Conservation (phyloP, 2,329 filamentous ascomycete species). For the Talaromyces amestolkiae region DNA sequence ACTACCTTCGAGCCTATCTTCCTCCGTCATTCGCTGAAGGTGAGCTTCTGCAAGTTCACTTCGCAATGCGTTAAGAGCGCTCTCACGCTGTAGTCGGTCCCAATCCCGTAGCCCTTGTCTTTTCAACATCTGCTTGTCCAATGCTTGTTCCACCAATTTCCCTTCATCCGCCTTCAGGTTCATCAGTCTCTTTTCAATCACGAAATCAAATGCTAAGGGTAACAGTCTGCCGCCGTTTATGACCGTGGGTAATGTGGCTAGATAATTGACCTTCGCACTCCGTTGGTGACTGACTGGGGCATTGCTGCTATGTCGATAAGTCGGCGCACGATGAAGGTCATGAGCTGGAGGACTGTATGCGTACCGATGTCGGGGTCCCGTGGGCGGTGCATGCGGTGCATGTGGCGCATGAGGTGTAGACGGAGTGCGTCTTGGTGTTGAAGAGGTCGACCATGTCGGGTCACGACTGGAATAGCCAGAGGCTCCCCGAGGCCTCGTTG, state of each 20-base stretch:
- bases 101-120: constrained; percentile 46
- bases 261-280: constrained; percentile 40
- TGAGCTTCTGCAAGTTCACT: constrained; percentile 50
- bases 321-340: constrained; percentile 34
- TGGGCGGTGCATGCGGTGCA: constrained; percentile 34
- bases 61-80: constrained; percentile 45
- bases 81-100: constrained; percentile 49
- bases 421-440: constrained; percentile 36
- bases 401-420: constrained; percentile 19
- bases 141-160: constrained; percentile 44
- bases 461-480: constrained; percentile 29
- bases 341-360: constrained; percentile 26
- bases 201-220: constrained; percentile 38
- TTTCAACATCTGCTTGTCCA: constrained; percentile 45
- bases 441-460: constrained; percentile 31
- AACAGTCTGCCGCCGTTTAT: constrained; percentile 44
- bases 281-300: constrained; percentile 22
- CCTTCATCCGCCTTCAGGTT: constrained; percentile 47
- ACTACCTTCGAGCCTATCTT: constrained; percentile 42
- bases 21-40: constrained; percentile 46
- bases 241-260: constrained; percentile 39
- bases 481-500: constrained; percentile 48
- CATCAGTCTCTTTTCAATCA: constrained; percentile 44
- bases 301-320: constrained; percentile 34
- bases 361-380: constrained; percentile 38